Base-by-base conservation (phyloP, 2,329 filamentous ascomycete genomes). In the Coccinonectria pachysandricola region DNA sequence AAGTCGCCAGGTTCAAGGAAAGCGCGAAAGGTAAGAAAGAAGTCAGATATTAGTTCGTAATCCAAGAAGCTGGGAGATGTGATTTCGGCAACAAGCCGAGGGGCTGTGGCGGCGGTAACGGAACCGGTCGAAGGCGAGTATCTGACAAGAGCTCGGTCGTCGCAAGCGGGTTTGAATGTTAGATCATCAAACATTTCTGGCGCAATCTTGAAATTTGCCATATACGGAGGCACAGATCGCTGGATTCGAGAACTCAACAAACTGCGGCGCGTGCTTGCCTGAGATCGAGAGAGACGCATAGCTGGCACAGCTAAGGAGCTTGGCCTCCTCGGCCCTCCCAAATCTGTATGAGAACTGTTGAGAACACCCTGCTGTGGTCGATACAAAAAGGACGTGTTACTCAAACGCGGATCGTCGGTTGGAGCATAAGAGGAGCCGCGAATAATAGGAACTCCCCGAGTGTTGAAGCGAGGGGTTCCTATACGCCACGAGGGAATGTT, bases 21-120 rank as follows among this genome's bases (percentile, higher is more conserved):
- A 3, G 81, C 72, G 24, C 91, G 82, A 48, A 85, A 98, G 0
- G 91, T 96, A 12, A 98, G 71, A 48, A 98, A 98, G 57, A 98
- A 98, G 53, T 98, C 91, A 1, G 91, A 96, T 4, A 98, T 73
- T 5, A 98, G 68, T 46, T 96, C 88, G 52, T 98, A 98, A 53
- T 98, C 88, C 47, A 98, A 74, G 50, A 96, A 95, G 25, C 76
- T 86, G 10, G 91, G 85, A 1, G 91, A 96, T 0, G 91, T 96
- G 37, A 98, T 95, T 56, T 98, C 87, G 8, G 88, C 87, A 25
- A 98, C 83, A 19, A 98, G 74, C 8, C 91, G 79, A 3, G 87
- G 78, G 2, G 88, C 86, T 0, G 86, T 95, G 9, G 91, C 91
- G 17, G 91, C 91, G 15, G 78, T 79, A 12, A 98, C 87, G 21